Conservation (phyloP, 192 early-diverging fungal genomes). For the Lunasporangiospora selenospora region DNA sequence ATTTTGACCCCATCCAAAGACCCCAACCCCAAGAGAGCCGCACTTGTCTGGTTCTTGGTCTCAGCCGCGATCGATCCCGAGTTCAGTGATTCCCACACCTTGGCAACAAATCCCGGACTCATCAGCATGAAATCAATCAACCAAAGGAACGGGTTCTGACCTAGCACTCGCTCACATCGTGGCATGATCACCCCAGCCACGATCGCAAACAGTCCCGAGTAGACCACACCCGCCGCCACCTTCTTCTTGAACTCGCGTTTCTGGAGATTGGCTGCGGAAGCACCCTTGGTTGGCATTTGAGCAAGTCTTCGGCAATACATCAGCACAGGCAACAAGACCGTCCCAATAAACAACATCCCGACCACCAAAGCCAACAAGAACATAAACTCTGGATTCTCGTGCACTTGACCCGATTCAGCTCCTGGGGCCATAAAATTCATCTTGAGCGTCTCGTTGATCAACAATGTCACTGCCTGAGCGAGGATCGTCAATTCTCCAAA, state of each 20-base stretch:
- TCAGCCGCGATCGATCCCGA: background rate
- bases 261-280: constrained; percentile 18
- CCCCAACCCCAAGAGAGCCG: constrained; percentile 15
- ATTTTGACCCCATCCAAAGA: constrained; percentile 17
- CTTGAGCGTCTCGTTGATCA: constrained; percentile 44
- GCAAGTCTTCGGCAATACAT: constrained; percentile 55
- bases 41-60: background rate
- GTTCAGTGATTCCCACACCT: background rate
- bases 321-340: constrained; percentile 58
- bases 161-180: constrained; percentile 54
- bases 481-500: constrained; percentile 72
- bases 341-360: constrained; percentile 74
- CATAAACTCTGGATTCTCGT: constrained; percentile 48
- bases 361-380: constrained; percentile 69
- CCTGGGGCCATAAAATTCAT: constrained; percentile 17
- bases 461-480: constrained; percentile 60
- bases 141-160: constrained; percentile 76
- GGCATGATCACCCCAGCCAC: constrained; percentile 63
- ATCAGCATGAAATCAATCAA: constrained; percentile 43
- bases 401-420: constrained; percentile 1
- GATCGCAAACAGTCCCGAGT: constrained; percentile 44
- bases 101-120: background rate
- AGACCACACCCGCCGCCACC: constrained; percentile 51
- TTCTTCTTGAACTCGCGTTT: constrained; percentile 49
- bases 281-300: constrained; percentile 54